Conservation (phyloP, 352 stramenopile species). For the Globisporangium emineosum region DNA sequence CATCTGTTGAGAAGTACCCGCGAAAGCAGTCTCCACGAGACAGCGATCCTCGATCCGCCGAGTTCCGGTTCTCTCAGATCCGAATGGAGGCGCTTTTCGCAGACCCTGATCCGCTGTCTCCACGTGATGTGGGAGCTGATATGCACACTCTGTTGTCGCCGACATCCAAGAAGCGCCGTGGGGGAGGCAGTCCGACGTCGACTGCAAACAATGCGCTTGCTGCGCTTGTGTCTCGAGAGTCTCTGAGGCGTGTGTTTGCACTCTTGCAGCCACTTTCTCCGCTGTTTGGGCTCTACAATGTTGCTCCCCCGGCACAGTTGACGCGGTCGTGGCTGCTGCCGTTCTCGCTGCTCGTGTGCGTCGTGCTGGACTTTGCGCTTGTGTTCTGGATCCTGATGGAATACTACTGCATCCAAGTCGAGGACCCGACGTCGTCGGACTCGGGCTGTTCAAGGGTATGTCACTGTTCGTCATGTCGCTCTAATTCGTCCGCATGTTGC, state of each 20-base stretch:
- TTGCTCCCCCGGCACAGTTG: slow-evolving; percentile 19
- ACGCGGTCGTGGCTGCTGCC: slow-evolving; percentile 36
- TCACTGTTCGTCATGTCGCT: not conserved
- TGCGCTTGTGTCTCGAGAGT: slow-evolving; percentile 15
- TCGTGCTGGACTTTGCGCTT: slow-evolving; percentile 63
- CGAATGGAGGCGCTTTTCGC: slow-evolving; percentile 77
- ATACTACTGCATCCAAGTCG: slow-evolving; percentile 86
- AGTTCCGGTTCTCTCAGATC: slow-evolving; percentile 73
- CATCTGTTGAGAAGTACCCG: not conserved
- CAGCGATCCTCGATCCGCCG: slow-evolving; percentile 47
- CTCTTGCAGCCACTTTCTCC: slow-evolving; percentile 50
- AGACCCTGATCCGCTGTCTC: slow-evolving; percentile 14
- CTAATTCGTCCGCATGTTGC: not conserved
- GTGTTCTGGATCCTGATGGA: slow-evolving; percentile 80
- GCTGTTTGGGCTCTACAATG: slow-evolving; percentile 59
- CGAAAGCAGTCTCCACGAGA: not conserved
- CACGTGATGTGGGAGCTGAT: not conserved
- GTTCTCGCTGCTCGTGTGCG: slow-evolving; percentile 48
- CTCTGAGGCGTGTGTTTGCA: slow-evolving; percentile 19
- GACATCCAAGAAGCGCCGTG: slow-evolving; percentile 18
- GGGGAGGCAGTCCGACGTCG: not conserved
- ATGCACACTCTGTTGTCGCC: slow-evolving; percentile 20
- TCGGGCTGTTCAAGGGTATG: slow-evolving; percentile 75
- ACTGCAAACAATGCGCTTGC: slow-evolving; percentile 15
- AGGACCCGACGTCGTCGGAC: slow-evolving; percentile 65